Conservation (phyloP, 768 basidiomycete genomes). For the Cystobasidium tubakii region DNA sequence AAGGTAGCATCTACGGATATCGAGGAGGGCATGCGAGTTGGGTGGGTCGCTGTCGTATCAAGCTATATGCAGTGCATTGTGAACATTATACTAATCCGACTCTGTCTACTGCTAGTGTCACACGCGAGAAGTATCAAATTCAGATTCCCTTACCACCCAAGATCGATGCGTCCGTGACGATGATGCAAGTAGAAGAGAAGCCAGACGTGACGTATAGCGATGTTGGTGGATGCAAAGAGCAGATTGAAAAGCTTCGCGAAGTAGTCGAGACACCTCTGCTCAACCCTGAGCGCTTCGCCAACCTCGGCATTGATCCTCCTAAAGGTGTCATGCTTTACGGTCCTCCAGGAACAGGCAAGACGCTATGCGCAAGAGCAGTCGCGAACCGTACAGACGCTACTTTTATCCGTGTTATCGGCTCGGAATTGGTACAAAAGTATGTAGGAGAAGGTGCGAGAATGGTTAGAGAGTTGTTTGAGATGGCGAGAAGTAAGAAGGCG, state of each 20-base stretch:
- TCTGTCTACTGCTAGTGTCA: conserved; percentile 59
- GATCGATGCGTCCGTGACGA: conserved; percentile 97
- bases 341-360: conserved; percentile 94
- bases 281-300: conserved; percentile 97
- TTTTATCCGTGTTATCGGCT: conserved; percentile 98
- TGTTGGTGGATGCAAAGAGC: conserved; percentile 97
- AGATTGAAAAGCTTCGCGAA: conserved; percentile 96
- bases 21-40: conserved; percentile 99
- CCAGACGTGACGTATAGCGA: conserved; percentile 97
- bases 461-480: conserved; percentile 98
- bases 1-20: conserved; percentile 96
- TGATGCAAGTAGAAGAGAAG: conserved; percentile 99
- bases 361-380: conserved; percentile 93
- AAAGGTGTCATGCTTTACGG: conserved; percentile 95
- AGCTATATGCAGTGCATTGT: no score
- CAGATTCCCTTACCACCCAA: conserved; percentile 97
- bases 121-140: conserved; percentile 94
- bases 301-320: conserved; percentile 96
- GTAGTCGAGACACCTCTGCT: conserved; percentile 95
- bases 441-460: conserved; percentile 98
- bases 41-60: conserved; percentile 57
- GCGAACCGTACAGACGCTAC: conserved; percentile 98
- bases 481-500: conserved; percentile 97
- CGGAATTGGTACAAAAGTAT: conserved; percentile 99
- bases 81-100: conserved; percentile 10